These are phyloP conservation scores for Puccinellia tenuiflora DNA, from an alignment of 176 grass and related monocot species.

Conservation along the genomic window DNA sequence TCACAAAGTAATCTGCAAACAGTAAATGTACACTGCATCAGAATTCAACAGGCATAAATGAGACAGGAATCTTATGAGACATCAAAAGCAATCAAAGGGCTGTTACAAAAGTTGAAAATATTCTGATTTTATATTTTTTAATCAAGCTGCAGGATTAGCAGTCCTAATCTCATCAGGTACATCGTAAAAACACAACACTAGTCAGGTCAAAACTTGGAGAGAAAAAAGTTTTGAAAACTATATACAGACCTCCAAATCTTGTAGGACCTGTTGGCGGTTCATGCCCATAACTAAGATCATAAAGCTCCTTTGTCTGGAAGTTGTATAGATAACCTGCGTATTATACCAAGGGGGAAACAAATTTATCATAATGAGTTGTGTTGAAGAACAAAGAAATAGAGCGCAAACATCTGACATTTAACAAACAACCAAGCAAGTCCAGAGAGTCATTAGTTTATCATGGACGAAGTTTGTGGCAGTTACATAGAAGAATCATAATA, in stretches of 20 bases:
- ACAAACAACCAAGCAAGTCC: slow-evolving; percentile 22
- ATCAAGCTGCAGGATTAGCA: neutral
- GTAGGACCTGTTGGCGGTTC: slow-evolving; percentile 69
- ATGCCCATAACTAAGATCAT: slow-evolving; percentile 97
- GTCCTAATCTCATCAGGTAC: neutral
- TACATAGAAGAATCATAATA: slow-evolving; percentile 1
- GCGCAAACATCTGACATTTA: neutral
- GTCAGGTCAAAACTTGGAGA: neutral
- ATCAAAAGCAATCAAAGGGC: neutral
- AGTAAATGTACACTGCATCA: slow-evolving; percentile 26
- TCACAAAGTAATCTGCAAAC: slow-evolving; percentile 91
- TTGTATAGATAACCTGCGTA: slow-evolving; percentile 95
- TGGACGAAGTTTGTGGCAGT: neutral
- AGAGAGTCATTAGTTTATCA: neutral
- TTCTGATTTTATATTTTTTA: slow-evolving; percentile 11
- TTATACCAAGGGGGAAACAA: slow-evolving; percentile 1
- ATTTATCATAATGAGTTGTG: neutral
- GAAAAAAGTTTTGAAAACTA: slow-evolving; percentile 7
- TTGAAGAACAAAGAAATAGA: slow-evolving; percentile 5
- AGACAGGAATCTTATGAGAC: slow-evolving; percentile 3
- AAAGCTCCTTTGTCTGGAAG: slow-evolving; percentile 97
- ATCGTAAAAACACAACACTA: neutral
- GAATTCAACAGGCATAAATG: slow-evolving; percentile 23
- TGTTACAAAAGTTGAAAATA: neutral
- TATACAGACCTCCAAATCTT: slow-evolving; percentile 86